Percentiles rank a stretch among this genome's conserved stretches.
Conservation (phyloP, 2,329 filamentous ascomycete species). For the Xylogone sp. region DNA sequence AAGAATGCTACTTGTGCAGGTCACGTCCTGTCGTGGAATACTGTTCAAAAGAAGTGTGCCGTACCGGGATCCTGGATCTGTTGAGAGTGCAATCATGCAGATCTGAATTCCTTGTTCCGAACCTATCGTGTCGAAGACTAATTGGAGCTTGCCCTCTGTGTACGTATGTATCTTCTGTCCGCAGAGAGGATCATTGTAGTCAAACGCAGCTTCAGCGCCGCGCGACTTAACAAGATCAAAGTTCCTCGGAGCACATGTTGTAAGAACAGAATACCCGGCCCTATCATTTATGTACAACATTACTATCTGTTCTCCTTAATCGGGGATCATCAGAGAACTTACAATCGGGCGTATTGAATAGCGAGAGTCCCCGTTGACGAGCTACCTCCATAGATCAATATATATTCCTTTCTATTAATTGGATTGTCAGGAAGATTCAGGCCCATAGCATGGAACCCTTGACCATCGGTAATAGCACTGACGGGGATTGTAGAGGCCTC, state of each 20-base stretch:
- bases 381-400: slow-evolving; percentile 44
- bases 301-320: slow-evolving; percentile 33
- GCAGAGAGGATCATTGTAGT: slow-evolving; percentile 31
- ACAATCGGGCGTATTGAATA: slow-evolving; percentile 39
- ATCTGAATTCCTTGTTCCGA: slow-evolving; percentile 30
- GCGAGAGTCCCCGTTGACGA: slow-evolving; percentile 43
- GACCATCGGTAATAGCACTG: slow-evolving; percentile 37
- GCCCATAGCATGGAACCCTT: slow-evolving; percentile 36
- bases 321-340: slow-evolving; percentile 1
- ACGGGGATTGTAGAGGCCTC: slow-evolving; percentile 35
- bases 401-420: slow-evolving; percentile 28
- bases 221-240: slow-evolving; percentile 30
- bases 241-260: slow-evolving; percentile 30
- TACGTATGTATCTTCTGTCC: slow-evolving; percentile 38
- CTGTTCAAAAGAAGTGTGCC: slow-evolving; percentile 5
- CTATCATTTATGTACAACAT: slow-evolving; percentile 2
- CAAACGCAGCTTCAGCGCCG: slow-evolving; percentile 36
- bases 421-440: slow-evolving; percentile 40
- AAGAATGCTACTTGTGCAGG: slow-evolving; percentile 3
- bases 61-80: slow-evolving; percentile 5
- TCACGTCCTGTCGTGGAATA: slow-evolving; percentile 7
- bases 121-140: slow-evolving; percentile 43
- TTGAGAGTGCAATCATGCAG: slow-evolving; percentile 33
- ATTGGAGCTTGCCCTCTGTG: slow-evolving; percentile 37
- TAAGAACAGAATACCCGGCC: slow-evolving; percentile 35